phyloP scores from a whole-genome alignment of 2,329 filamentous ascomycete species.

The Fusarium siculi region DNA sequence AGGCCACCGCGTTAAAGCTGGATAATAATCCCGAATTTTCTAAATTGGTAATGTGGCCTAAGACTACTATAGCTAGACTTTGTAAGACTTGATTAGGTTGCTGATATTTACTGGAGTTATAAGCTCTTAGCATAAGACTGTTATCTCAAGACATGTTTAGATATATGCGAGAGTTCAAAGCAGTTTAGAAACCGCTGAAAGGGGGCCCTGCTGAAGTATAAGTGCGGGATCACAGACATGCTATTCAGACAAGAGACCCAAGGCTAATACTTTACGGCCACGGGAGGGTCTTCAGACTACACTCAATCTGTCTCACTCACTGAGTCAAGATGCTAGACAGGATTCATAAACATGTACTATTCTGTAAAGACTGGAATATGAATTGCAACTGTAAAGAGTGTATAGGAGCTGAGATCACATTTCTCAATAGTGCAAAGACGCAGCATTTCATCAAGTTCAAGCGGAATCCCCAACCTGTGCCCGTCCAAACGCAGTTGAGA shows the following conservation, averaged over 20 bases:
- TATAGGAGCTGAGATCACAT: too few relatives aligned
- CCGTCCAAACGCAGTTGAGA: neutral
- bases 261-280: accelerated
- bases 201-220: accelerated
- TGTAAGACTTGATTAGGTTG: accelerated
- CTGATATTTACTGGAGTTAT: too few relatives aligned
- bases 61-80: accelerated
- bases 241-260: neutral
- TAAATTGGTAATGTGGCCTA: neutral
- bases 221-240: accelerated
- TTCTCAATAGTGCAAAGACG: too few relatives aligned
- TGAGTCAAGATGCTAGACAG: too few relatives aligned
- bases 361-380: neutral
- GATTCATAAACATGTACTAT: too few relatives aligned
- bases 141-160: neutral
- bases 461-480: neutral
- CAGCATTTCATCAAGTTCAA: too few relatives aligned
- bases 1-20: neutral
- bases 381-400: neutral
- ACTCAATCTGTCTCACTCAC: too few relatives aligned
- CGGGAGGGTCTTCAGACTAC: accelerated
- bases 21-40: neutral
- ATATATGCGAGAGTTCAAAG: neutral
- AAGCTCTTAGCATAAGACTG: neutral
- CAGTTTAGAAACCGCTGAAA: accelerated